Evolutionary conservation across 73 alveolate genomes (phyloP).

Genomic region (Symbiodinium natans): DNA sequence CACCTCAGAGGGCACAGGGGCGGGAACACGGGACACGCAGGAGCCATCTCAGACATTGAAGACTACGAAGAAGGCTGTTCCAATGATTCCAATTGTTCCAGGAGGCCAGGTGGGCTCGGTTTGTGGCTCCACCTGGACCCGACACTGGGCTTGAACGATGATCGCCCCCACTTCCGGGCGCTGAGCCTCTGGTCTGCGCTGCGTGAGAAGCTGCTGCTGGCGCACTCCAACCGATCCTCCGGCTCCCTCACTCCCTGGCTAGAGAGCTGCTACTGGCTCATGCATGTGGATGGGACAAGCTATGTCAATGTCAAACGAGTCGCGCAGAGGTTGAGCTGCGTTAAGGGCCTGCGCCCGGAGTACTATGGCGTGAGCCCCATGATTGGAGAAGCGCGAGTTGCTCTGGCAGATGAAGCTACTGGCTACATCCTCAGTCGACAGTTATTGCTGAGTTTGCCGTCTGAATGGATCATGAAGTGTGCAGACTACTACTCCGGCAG

Average conservation of each 20-base stretch:
- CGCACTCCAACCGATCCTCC: background rate
- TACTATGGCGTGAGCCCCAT: conserved; percentile 61
- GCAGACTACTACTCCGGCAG: conserved; percentile 7
- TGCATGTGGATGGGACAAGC: conserved; percentile 65
- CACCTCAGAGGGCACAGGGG: background rate
- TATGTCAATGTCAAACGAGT: conserved; percentile 45
- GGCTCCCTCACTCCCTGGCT: background rate
- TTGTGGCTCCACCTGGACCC: background rate
- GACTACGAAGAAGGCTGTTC: too few relatives aligned
- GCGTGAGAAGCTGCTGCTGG: background rate
- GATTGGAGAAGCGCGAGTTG: conserved; percentile 58
- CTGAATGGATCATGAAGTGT: conserved; percentile 48
- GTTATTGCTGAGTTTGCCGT: conserved; percentile 20
- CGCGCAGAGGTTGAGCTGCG: conserved; percentile 32
- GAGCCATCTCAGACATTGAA: too few relatives aligned
- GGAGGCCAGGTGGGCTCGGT: background rate
- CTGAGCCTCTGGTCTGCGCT: conserved; percentile 54
- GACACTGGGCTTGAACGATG: background rate
- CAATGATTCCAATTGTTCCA: too few relatives aligned
- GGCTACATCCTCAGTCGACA: conserved; percentile 63
- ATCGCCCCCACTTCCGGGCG: conserved; percentile 6
- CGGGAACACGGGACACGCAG: background rate
- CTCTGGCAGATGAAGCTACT: conserved; percentile 44
- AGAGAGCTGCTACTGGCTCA: conserved; percentile 44
- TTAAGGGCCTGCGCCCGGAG: conserved; percentile 77